A percentile compares a stretch with the other conserved stretches of the same genome.
Conservation (phyloP, 257 asterid species). For the Nicotiana knightiana region DNA sequence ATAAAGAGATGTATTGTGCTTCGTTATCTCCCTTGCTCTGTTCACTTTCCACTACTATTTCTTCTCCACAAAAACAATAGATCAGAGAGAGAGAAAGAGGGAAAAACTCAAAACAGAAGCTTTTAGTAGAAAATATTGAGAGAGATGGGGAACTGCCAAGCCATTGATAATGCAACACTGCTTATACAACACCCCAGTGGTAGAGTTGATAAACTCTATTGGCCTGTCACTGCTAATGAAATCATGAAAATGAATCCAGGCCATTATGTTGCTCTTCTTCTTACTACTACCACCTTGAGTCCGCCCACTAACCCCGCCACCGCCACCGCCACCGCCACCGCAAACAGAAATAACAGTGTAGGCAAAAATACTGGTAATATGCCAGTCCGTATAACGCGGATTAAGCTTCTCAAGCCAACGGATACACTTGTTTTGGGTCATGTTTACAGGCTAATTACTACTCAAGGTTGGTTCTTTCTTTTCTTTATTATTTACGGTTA, state of each 20-base stretch:
- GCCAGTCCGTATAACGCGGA: conserved; percentile 72
- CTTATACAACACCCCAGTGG: conserved; percentile 72
- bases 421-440: conserved; percentile 80
- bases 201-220: conserved; percentile 51
- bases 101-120: neutral
- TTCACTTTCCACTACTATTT: neutral
- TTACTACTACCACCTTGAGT: conserved; percentile 66
- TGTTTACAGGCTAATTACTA: conserved; percentile 72
- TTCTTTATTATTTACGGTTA: neutral
- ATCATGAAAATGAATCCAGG: conserved; percentile 85
- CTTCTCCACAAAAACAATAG: neutral
- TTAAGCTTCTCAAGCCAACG: conserved; percentile 73
- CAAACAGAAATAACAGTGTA: neutral
- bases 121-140: neutral
- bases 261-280: conserved; percentile 84
- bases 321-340: conserved; percentile 14
- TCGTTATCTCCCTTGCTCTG: conserved; percentile 4
- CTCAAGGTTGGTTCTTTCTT: conserved; percentile 37
- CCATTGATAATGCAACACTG: conserved; percentile 72
- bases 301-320: conserved; percentile 31
- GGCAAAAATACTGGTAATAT: neutral
- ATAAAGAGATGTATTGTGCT: conserved; percentile 6
- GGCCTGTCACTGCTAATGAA: conserved; percentile 52
- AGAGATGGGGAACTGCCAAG: conserved; percentile 91
- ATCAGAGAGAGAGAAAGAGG: neutral